Evolutionary conservation across 108 stramenopile genomes (phyloP), one percentile per base, ranked within the genome.

Genomic region (Pseudonitzschia delicatissima): DNA sequence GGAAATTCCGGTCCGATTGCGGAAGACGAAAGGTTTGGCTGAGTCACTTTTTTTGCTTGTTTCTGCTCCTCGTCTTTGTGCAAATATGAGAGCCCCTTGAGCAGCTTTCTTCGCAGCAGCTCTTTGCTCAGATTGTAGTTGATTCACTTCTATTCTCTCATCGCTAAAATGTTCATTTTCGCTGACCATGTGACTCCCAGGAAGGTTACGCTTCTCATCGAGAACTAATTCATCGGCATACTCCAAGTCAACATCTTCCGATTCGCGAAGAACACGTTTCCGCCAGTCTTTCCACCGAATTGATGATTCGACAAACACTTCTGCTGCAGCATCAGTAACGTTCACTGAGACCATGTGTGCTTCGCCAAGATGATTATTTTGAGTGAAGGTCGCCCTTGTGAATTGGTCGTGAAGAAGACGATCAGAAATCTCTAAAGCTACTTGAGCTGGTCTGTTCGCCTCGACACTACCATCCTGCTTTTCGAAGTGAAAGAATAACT

Each of bases 1-100:
- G 7, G 72, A 68, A 27, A 89, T 45, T 0, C 88, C 88, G 21
- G 83, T 83, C 26, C 74, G 68, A 66, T 89, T 89, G 23, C 79
- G 37, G 17, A 89, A 74, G 28, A 89, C 58, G 61, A 89, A 89
- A 11, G 88, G 88, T 34, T 82, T 86, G 23, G 83, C 72, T 5
- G 78, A 72, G 15, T 80, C 77, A 13, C 69, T 45, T 49, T 74
- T 81, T 57, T 65, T 76, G 45, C 62, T 68, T 29, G 64, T 73
- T 23, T 77, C 71, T 20, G 71, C 72, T 26, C 79, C 79, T 35
- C 82, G 60, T 61, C 74, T 80, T 58, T 69, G 60, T 4, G 85
- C 85, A 73, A 82, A 86, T 26, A 57, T 32, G 12, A 82, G 59
- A 18, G 85, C 85, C 48, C 79, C 85, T 28, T 74, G 73, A 1